Conservation (phyloP, 306 rosid genomes). For the Begonia masoniana region DNA sequence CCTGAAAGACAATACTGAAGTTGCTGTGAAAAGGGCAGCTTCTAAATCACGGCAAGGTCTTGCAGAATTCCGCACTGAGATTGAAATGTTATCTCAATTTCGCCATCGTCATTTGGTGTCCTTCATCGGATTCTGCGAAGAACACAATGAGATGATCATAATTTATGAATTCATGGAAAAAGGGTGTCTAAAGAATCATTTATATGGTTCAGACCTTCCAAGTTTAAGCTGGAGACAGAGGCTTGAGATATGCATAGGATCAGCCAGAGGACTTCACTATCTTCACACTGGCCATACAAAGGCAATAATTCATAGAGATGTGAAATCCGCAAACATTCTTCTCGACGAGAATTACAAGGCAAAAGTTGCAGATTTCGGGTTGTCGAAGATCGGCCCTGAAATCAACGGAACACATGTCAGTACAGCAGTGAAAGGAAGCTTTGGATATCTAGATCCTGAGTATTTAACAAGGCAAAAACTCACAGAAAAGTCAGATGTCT, state of each 20-base stretch:
- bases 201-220: constrained; percentile 33
- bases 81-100: constrained; percentile 59
- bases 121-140: constrained; percentile 56
- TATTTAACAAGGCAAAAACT: constrained; percentile 46
- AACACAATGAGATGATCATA: constrained; percentile 46
- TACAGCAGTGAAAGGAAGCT: constrained; percentile 64
- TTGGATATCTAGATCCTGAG: constrained; percentile 76
- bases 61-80: constrained; percentile 49
- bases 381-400: constrained; percentile 58
- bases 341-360: constrained; percentile 52
- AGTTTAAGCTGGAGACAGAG: constrained; percentile 47
- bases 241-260: constrained; percentile 63
- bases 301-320: constrained; percentile 63
- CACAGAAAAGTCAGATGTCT: constrained; percentile 61
- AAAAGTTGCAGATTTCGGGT: constrained; percentile 64
- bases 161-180: constrained; percentile 57
- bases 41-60: constrained; percentile 43
- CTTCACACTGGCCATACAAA: constrained; percentile 60
- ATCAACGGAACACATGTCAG: constrained; percentile 47
- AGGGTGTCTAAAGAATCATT: constrained; percentile 43
- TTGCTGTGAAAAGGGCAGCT: constrained; percentile 55
- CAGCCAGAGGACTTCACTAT: constrained; percentile 71
- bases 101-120: constrained; percentile 69
- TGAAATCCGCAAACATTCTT: constrained; percentile 60
- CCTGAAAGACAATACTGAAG: constrained; percentile 39